Percentiles rank a stretch among this genome's conserved stretches.
These are phyloP conservation scores for Phaffomyces thermotolerans DNA, from an alignment of 805 yeast species.

Conservation along the genomic window DNA sequence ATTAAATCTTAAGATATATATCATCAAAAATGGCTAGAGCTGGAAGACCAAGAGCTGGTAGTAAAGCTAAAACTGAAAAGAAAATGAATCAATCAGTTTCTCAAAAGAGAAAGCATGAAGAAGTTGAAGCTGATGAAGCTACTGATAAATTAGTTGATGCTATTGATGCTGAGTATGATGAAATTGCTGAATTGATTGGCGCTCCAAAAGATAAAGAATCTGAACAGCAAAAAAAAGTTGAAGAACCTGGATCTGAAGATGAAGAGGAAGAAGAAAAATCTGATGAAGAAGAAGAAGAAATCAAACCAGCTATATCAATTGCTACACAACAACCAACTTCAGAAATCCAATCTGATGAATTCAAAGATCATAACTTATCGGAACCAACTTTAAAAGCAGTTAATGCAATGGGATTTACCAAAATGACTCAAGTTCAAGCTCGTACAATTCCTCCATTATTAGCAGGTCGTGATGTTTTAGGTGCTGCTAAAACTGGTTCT, in stretches of 20 bases:
- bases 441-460: constrained; percentile 93
- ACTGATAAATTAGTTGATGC: constrained; percentile 44
- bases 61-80: not conserved
- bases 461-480: constrained; percentile 95
- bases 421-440: constrained; percentile 92
- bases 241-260: constrained; percentile 13
- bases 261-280: constrained; percentile 14
- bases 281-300: constrained; percentile 7
- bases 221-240: constrained; percentile 11
- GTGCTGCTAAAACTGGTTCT: constrained; percentile 99
- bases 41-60: not conserved
- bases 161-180: constrained; percentile 50
- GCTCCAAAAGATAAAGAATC: constrained; percentile 28
- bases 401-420: constrained; percentile 80
- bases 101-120: constrained; percentile 25
- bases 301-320: constrained; percentile 14
- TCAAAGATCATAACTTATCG: constrained; percentile 57
- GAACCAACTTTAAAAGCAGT: constrained; percentile 79
- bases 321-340: not conserved
- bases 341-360: constrained; percentile 24
- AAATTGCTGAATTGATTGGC: constrained; percentile 47
- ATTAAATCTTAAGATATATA: not conserved
- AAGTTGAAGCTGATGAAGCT: constrained; percentile 24
- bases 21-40: constrained; percentile 5
- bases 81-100: constrained; percentile 2